Evolutionary conservation across 768 basidiomycete species (phyloP).

Genomic region (Floccularia luteovirens): DNA sequence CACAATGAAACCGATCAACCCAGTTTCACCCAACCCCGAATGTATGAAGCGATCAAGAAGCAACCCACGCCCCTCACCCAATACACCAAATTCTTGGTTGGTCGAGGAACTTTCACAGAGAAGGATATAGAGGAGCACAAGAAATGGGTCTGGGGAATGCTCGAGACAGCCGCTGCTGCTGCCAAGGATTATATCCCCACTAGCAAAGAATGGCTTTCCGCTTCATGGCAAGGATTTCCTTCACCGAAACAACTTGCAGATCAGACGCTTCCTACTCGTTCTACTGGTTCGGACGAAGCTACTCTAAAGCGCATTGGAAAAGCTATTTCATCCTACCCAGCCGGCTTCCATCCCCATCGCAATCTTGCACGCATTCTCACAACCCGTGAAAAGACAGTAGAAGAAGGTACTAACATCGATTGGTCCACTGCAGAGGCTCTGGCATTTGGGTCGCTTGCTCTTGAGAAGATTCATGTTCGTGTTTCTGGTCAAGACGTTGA

Average conservation of each 20-base stretch:
- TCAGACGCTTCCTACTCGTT: slow-evolving; percentile 81
- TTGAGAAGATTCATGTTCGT: slow-evolving; percentile 92
- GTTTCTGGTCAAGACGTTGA: slow-evolving; percentile 98
- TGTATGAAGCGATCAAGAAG: slow-evolving; percentile 96
- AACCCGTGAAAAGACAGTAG: slow-evolving; percentile 83
- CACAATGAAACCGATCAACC: slow-evolving; percentile 99
- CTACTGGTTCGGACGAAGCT: slow-evolving; percentile 75
- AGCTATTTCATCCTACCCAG: slow-evolving; percentile 79
- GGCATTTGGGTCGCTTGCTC: slow-evolving; percentile 87
- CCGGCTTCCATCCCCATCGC: slow-evolving; percentile 80
- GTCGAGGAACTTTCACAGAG: slow-evolving; percentile 90
- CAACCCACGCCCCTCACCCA: slow-evolving; percentile 88
- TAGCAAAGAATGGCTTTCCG: slow-evolving; percentile 94
- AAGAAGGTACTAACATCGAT: slow-evolving; percentile 89
- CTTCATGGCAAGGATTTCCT: slow-evolving; percentile 98
- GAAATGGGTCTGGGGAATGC: slow-evolving; percentile 99
- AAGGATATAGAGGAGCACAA: slow-evolving; percentile 97
- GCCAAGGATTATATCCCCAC: slow-evolving; percentile 95
- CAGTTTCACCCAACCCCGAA: slow-evolving; percentile 95
- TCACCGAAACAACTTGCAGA: slow-evolving; percentile 94
- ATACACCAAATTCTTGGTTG: slow-evolving; percentile 87
- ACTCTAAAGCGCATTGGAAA: slow-evolving; percentile 81
- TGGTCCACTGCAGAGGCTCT: slow-evolving; percentile 99
- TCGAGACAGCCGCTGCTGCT: slow-evolving; percentile 92
- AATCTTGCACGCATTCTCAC: slow-evolving; percentile 91